A percentile compares a stretch with the other conserved stretches of the same genome.
These are phyloP conservation scores for Clarireedia homoeocarpa DNA, from an alignment of 2,329 filamentous ascomycete genomes.

Conservation along the genomic window DNA sequence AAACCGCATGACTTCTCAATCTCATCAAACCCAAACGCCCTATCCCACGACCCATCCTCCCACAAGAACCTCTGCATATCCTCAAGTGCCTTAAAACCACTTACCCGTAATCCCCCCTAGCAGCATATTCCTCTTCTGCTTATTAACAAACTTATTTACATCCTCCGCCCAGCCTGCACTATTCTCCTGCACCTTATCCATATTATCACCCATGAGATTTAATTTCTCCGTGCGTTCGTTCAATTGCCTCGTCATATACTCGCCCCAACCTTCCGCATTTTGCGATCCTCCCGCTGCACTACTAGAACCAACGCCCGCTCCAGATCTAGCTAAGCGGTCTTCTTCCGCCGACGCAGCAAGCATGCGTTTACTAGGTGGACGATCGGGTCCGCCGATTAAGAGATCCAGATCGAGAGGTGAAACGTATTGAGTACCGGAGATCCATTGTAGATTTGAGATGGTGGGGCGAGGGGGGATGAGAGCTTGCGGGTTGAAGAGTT, in stretches of 20 bases:
- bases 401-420: slow-evolving; percentile 82
- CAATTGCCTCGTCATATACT: slow-evolving; percentile 79
- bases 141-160: slow-evolving; percentile 76
- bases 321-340: slow-evolving; percentile 47
- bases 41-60: neutral
- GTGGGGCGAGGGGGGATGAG: slow-evolving; percentile 74
- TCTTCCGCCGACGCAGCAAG: slow-evolving; percentile 70
- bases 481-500: slow-evolving; percentile 69
- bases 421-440: slow-evolving; percentile 87
- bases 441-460: slow-evolving; percentile 94
- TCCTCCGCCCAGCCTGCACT: slow-evolving; percentile 81
- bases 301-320: slow-evolving; percentile 27
- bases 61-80: too few relatives aligned
- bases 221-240: slow-evolving; percentile 88
- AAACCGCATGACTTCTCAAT: too few relatives aligned
- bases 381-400: slow-evolving; percentile 79
- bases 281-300: slow-evolving; percentile 20
- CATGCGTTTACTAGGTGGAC: slow-evolving; percentile 85
- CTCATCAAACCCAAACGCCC: neutral
- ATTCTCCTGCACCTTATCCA: slow-evolving; percentile 74
- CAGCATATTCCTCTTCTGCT: slow-evolving; percentile 81
- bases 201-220: slow-evolving; percentile 71
- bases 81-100: slow-evolving; percentile 31
- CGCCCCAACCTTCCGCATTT: slow-evolving; percentile 54
- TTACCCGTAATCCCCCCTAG: slow-evolving; percentile 60